These are phyloP conservation scores for Aristolochia fimbriata DNA, from an alignment of 164 flowering plant genomes.

Conservation along the genomic window DNA sequence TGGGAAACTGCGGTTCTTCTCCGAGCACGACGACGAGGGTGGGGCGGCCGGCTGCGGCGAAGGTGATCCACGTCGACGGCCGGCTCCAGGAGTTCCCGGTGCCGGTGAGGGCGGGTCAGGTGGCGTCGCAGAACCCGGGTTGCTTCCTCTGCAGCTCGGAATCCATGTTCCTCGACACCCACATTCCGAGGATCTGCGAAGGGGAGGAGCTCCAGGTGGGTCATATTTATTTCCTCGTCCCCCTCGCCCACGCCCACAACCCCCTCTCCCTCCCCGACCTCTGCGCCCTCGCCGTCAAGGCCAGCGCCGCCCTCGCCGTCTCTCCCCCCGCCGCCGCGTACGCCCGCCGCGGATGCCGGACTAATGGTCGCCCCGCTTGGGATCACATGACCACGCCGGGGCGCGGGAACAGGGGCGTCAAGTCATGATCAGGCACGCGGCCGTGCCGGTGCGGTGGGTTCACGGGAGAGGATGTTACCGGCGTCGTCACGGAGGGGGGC, in stretches of 20 bases:
- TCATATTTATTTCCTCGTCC: constrained; percentile 54
- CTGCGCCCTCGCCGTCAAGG: constrained; percentile 49
- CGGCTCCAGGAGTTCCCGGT: constrained; percentile 35
- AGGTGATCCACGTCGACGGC: constrained; percentile 41
- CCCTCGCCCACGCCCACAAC: constrained; percentile 20
- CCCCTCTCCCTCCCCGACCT: constrained; percentile 41
- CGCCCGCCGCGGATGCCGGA: neutral
- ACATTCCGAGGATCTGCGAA: constrained; percentile 20
- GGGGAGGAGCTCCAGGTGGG: constrained; percentile 37
- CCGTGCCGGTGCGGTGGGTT: too few relatives aligned
- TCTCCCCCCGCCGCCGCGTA: neutral
- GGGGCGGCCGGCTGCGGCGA: constrained; percentile 12
- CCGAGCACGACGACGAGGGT: neutral
- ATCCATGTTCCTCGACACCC: constrained; percentile 28
- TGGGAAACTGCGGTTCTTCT: constrained; percentile 4
- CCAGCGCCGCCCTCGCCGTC: constrained; percentile 16
- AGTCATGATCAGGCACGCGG: neutral
- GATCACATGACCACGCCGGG: neutral
- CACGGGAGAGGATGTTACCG: neutral
- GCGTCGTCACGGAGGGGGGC: neutral
- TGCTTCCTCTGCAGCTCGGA: constrained; percentile 56
- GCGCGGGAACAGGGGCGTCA: neutral
- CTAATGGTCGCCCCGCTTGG: neutral
- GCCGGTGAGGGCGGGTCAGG: constrained; percentile 23
- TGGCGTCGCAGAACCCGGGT: constrained; percentile 33